Evolutionary conservation across 345 rosid species (phyloP).

Genomic region (Populus euphratica): DNA sequence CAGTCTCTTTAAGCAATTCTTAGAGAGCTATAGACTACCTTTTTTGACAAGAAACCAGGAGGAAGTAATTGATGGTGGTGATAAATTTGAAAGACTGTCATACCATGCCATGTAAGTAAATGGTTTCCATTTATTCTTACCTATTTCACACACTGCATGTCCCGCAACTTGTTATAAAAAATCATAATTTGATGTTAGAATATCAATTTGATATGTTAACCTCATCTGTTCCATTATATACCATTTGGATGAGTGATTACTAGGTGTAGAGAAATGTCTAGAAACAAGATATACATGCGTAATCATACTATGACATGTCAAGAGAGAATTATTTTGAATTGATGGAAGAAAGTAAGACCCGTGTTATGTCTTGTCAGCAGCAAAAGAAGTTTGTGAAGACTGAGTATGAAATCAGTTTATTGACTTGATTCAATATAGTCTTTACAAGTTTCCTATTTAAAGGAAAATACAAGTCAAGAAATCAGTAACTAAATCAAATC

Average conservation of each 20-base stretch:
- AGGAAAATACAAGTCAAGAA: too few species aligned
- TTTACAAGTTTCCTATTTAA: too few species aligned
- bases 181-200: neutral
- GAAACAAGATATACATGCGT: too few species aligned
- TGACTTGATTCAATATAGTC: too few species aligned
- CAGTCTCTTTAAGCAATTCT: slow-evolving; percentile 53
- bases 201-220: neutral
- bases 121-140: neutral
- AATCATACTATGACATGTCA: too few species aligned
- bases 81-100: slow-evolving; percentile 52
- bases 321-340: too few species aligned
- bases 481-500: too few species aligned
- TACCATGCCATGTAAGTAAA: slow-evolving; percentile 84
- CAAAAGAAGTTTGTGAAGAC: too few species aligned
- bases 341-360: too few species aligned
- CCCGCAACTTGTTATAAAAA: neutral
- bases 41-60: slow-evolving; percentile 37
- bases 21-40: slow-evolving; percentile 73
- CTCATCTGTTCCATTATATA: neutral
- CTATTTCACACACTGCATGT: neutral
- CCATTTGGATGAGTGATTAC: neutral
- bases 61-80: slow-evolving; percentile 25
- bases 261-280: too few species aligned
- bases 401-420: too few species aligned
- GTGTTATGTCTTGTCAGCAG: too few species aligned